A percentile compares a stretch with the other conserved stretches of the same genome.
Conservation (phyloP, 2,329 filamentous ascomycete genomes). For the Ophiosphaerella korrae region DNA sequence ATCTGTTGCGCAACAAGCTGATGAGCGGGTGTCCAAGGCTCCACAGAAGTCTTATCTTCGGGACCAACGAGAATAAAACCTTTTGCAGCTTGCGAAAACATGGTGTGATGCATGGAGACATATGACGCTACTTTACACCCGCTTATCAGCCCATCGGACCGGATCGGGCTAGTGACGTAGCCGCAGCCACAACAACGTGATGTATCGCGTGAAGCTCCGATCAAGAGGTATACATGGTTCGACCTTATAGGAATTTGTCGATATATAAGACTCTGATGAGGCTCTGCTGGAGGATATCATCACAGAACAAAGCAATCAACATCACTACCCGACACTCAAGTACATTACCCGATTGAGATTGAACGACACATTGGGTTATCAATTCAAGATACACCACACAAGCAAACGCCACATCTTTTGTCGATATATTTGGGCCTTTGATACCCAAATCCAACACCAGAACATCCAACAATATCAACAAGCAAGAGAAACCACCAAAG, state of each 20-base stretch:
- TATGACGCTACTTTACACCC: constrained; percentile 30
- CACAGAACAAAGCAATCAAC: constrained; percentile 2
- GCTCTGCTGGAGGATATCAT: background rate
- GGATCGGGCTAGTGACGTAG: constrained; percentile 12
- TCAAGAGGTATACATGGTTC: background rate
- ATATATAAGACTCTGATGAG: constrained; percentile 2
- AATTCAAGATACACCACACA: background rate
- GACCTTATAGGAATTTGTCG: background rate
- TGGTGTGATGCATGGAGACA: constrained; percentile 25
- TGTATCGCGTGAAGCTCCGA: constrained; percentile 1
- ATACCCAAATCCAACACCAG: constrained; percentile 3
- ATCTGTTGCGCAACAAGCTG: too few relatives aligned
- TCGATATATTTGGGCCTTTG: background rate
- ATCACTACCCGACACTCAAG: constrained; percentile 8
- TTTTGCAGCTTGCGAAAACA: background rate
- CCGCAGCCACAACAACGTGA: constrained; percentile 19
- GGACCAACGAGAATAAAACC: background rate
- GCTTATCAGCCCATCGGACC: constrained; percentile 20
- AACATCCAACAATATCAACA: constrained; percentile 4
- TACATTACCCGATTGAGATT: constrained; percentile 17
- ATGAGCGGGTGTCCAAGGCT: background rate
- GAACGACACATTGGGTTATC: background rate
- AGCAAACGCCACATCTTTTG: background rate
- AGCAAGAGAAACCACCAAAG: constrained; percentile 2
- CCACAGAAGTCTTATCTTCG: background rate